Evolutionary conservation across 2,329 filamentous ascomycete species (phyloP), one percentile per base, ranked within the genome.

Genomic region (Pseudopithomyces chartarum): DNA sequence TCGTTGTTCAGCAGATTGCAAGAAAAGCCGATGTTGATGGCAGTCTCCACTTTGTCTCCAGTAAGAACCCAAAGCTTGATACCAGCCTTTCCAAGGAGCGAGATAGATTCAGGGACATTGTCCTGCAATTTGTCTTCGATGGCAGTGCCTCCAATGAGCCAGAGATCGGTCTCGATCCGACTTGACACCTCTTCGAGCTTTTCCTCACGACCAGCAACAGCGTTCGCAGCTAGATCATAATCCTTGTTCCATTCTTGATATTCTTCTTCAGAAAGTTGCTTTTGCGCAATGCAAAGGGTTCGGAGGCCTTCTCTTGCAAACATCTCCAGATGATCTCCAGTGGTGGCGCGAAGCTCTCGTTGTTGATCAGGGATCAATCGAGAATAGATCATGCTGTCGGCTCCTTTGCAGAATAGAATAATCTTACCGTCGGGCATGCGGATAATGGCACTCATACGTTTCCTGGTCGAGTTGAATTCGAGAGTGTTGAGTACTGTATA

Each of bases 21-120:
- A 11, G 96, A 99, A 78, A 98, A 99, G 2, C 95, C 95, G 72
- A 99, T 99, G 79, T 99, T 99, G 86, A 99, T 99, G 56, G 96
- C 95, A 22, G 95, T 99, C 79, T 99, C 95, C 32, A 98, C 94
- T 78, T 98, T 99, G 82, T 99, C 95, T 61, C 96, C 95, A 15
- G 95, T 99, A 62, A 99, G 81, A 52, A 99, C 95, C 95, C 95
- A 99, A 7, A 99, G 85, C 78, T 99, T 99, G 78, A 99, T 97
- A 74, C 96, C 96, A 52, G 95, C 95, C 69, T 92, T 87, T 29
- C 90, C 94, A 51, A 99, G 87, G 43, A 99, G 80, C 49, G 90
- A 90, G 67, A 99, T 99, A 0, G 95, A 94, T 72, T 98, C 95
- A 6, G 95, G 95, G 3, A 99, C 95, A 57, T 94, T 95, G 66